Evolutionary conservation across 2,329 filamentous ascomycete species (phyloP), one percentile per base, ranked within the genome.

Genomic region (Trichophyton rubrum): DNA sequence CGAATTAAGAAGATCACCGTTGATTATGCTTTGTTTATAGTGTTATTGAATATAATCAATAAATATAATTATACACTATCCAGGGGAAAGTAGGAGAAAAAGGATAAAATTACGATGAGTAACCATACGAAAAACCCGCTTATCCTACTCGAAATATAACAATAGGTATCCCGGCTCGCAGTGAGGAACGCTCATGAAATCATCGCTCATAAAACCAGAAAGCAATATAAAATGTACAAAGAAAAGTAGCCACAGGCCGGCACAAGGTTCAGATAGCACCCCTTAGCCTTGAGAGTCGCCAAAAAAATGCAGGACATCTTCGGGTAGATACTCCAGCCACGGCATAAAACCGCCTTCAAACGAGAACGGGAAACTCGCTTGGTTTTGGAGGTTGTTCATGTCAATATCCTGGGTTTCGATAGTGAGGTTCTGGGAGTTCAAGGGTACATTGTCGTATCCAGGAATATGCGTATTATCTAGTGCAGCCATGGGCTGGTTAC

Each of bases 401-500:
- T 91, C 87, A 38, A 92, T 83, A 64, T 91, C 87, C 64, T 89
- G 87, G 62, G 83, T 86, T 69, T 89, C 84, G 65, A 91, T 88
- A 63, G 87, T 60, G 56, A 64, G 62, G 61, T 49, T 45, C 22
- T 43, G 51, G 9, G 38, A 22, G 35, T 59, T 59, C n/a, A 49
- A n/a, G 13, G 43, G 43, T 3, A 62, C 38, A n/a, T 56, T 38
- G 13, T 24, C 47, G 33, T 59, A 59, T 15, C 57, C 57, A 8
- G 22, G 24, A 1, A 51, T 27, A 13, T 47, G 56, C 2, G 55
- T 57, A 43, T 40, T 24, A 13, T 57, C 35, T 17, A 41, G 35
- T 4, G n/a, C 35, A 13, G n/a, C 22, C 33, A 57, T 57, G 20
- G 35, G n/a, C 5, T 27, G 35, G 5, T 49, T 30, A 38, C 15